Base-by-base conservation (phyloP, 2,329 filamentous ascomycete species). In the Waltergamsia citrina region DNA sequence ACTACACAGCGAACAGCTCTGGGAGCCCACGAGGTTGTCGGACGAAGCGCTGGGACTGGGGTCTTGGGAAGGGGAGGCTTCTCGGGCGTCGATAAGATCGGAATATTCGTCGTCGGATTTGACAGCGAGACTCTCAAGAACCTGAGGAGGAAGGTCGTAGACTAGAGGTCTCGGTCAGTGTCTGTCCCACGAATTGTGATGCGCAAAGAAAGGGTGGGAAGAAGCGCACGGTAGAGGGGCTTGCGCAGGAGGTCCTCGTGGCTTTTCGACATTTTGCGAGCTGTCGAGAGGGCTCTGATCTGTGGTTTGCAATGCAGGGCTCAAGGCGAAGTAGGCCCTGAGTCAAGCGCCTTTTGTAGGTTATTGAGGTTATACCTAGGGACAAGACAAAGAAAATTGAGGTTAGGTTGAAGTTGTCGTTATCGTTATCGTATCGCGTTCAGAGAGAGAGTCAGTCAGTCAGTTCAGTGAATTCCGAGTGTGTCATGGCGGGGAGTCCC, bases 1-100 rank as follows among this genome's bases (percentile, higher is more conserved):
- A 25, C 70, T 67, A 59, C 92, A 98, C 5, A 96, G 68, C 1
- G 80, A 77, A 54, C 92, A 98, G 11, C 85, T 74, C 38, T 84
- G 87, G 6, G 83, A 71, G 8, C 76, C 74, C 24, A 72, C 69
- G 39, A 69, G 47, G 43, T 61, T 58, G 49, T 62, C 57, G 42
- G 52, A 42, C 11, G 49, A 44, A 3, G 50, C 34, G 14, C 41
- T 39, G n/a, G 31, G 37, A 43, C 41, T 34, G 12, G 22, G 14
- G 14, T 23, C 19, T 33, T 31, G 33, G 7, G 44, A 36, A 29
- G 46, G 43, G 28, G 40, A 47, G 7, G 48, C 39, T 21, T 43
- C 45, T 25, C 47, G 44, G 35, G 45, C 28, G 16, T 41, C 38
- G 10, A 39, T 31, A 8, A 40, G 39, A 6, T 44, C 38, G 15